Conservation (phyloP, 2,329 filamentous ascomycete genomes). For the Tolypocladium endophyticum region DNA sequence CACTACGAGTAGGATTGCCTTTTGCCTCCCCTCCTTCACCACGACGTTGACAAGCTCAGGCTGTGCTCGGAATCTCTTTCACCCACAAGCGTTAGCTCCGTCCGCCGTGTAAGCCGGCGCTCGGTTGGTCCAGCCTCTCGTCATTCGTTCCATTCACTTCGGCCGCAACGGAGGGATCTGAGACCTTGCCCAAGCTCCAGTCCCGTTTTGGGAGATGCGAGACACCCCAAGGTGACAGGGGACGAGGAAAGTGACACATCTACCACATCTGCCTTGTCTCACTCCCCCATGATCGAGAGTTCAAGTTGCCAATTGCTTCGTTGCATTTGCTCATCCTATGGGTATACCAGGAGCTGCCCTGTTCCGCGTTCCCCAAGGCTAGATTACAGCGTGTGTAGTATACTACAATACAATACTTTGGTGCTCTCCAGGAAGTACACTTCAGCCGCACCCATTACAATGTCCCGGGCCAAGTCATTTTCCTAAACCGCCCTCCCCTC, state of each 20-base stretch:
- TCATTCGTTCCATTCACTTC: neutral
- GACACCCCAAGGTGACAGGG: neutral
- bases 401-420: neutral
- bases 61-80: no score
- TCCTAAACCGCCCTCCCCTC: neutral
- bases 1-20: no score
- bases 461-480: neutral
- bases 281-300: neutral
- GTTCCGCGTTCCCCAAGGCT: neutral
- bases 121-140: neutral
- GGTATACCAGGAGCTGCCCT: neutral
- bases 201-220: neutral
- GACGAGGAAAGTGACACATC: neutral
- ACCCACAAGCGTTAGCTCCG: neutral
- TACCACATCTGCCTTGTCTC: neutral
- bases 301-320: neutral
- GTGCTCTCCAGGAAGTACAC: neutral
- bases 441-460: neutral
- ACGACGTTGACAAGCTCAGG: no score
- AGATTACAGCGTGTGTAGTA: conserved; percentile 1
- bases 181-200: conserved; percentile 1
- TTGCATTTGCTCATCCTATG: neutral
- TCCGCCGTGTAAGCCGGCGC: neutral
- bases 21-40: no score
- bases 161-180: neutral